Evolutionary conservation across 345 rosid genomes (phyloP).

Genomic region (Viola odorata): DNA sequence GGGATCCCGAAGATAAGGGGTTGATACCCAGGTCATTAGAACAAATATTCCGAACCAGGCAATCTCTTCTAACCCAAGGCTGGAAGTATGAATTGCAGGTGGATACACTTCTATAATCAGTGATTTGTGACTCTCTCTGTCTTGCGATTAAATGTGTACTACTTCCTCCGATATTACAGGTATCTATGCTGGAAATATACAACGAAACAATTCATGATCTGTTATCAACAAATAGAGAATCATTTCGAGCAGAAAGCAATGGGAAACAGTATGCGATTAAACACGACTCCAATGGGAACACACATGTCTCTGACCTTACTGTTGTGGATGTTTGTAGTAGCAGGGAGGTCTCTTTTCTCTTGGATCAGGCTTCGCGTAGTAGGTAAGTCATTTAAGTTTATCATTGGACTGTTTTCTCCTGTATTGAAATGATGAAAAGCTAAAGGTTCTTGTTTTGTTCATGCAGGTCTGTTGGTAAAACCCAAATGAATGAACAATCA

Average conservation of each 20-base stretch:
- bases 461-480: slow-evolving; percentile 87
- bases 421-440: not conserved
- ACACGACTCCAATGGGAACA: slow-evolving; percentile 28
- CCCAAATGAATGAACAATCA: slow-evolving; percentile 94
- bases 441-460: slow-evolving; percentile 5
- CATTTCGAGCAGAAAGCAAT: slow-evolving; percentile 31
- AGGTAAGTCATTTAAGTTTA: slow-evolving; percentile 35
- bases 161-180: slow-evolving; percentile 38
- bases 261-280: slow-evolving; percentile 31
- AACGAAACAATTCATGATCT: slow-evolving; percentile 88
- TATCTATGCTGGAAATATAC: slow-evolving; percentile 95
- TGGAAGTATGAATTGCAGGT: slow-evolving; percentile 99
- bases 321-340: slow-evolving; percentile 27
- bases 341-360: slow-evolving; percentile 39
- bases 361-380: slow-evolving; percentile 81
- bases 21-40: slow-evolving; percentile 85
- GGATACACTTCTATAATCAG: slow-evolving; percentile 2
- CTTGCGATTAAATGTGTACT: not conserved
- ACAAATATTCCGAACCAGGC: slow-evolving; percentile 87
- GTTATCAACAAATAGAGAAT: slow-evolving; percentile 60
- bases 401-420: not conserved
- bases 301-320: slow-evolving; percentile 28
- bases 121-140: not conserved
- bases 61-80: slow-evolving; percentile 77
- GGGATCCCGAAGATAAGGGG: slow-evolving; percentile 61